Conservation (phyloP, 2,329 filamentous ascomycete genomes). For the Cladosporium velox region DNA sequence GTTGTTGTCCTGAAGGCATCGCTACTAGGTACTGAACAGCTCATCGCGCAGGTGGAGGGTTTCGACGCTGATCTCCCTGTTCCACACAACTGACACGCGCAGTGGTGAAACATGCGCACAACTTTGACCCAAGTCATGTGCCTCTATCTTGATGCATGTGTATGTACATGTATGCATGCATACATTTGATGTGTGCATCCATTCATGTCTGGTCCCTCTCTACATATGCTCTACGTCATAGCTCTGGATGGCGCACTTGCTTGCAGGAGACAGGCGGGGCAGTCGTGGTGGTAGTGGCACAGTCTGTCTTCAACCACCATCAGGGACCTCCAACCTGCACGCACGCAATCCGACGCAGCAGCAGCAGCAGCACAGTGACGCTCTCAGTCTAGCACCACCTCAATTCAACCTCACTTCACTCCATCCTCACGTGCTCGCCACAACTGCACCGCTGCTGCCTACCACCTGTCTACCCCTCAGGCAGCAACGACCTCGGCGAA, state of each 20-base stretch:
- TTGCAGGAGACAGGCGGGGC: not conserved
- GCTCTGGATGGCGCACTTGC: not conserved
- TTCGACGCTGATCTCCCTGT: not conserved
- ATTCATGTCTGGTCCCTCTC: not conserved
- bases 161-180: not conserved
- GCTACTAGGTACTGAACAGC: not conserved
- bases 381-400: not conserved
- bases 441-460: constrained; percentile 1
- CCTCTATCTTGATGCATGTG: not conserved
- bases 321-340: not conserved
- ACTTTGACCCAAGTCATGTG: not conserved
- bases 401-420: not conserved
- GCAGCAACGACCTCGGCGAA: constrained; percentile 11
- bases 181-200: not conserved
- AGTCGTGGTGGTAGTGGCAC: not conserved
- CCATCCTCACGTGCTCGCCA: not conserved
- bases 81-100: not conserved
- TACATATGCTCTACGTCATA: not conserved
- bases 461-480: not conserved
- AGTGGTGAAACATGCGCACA: not conserved
- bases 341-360: not conserved
- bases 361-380: not conserved
- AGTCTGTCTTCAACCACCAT: not conserved
- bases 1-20: not conserved
- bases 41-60: not conserved